Evolutionary conservation across 1,139 yeast species (phyloP), one percentile per base, ranked within the genome.

Genomic region (Suzukiozyma palmioleophila): DNA sequence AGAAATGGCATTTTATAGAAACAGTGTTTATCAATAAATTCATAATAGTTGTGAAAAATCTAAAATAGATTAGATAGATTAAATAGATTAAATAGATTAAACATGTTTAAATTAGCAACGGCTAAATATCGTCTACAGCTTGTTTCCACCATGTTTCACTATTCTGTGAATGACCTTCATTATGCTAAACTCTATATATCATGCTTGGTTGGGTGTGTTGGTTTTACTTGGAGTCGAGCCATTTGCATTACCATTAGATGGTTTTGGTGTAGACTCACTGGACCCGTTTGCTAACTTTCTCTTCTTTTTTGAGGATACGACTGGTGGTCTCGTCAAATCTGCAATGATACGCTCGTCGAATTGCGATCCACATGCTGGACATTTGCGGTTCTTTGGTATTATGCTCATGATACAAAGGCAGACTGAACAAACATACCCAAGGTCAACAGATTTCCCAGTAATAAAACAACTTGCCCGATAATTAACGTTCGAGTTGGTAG

Each of bases 361-460:
- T 72, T 71, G 49, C 59, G 73, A 56, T 64, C 46, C 74, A 68
- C 61, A 88, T 53, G 54, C 84, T 63, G 64, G 79, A 67, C 62
- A 78, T 64, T 48, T 78, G 76, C 61, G 81, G 72, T 47, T 41
- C 1, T 59, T 74, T 55, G 56, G 96, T 63, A 59, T 79, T 74
- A 62, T 84, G 79, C 60, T 89, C 73, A 71, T 63, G 29, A 71
- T 86, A 57, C 97, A 90, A 21, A 94, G 67, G 58, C 99, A 94
- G 22, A 94, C 97, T 18, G 95, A 84, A 60, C 99, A 94, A 3
- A 94, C 97, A 52, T 77, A 90, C 0, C 97, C 99, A 37, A 92
- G 75, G 50, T 94, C 97, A 12, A 94, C 92, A 3, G 92, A 83
- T 50, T 81, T 78, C 24, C 94, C 92, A 0, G 97, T 88, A 21